phyloP scores from a whole-genome alignment of 1,139 yeast genomes.

The Blastobotrys arbuscula region DNA sequence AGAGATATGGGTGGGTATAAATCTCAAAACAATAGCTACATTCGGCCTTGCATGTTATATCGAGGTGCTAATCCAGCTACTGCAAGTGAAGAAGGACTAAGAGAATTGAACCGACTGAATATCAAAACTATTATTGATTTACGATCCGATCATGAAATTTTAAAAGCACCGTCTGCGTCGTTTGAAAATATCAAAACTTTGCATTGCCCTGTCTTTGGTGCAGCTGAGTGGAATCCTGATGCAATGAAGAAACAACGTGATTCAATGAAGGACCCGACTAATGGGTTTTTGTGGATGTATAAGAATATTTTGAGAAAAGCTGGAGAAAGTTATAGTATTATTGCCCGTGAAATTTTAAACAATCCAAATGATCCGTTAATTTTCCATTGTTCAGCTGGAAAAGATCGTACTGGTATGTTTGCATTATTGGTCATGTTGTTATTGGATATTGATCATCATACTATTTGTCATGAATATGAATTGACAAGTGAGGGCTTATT shows the following conservation, averaged over 20 bases:
- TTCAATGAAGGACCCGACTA: slow-evolving; percentile 54
- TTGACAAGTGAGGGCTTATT: slow-evolving; percentile 60
- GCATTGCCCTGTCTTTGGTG: slow-evolving; percentile 55
- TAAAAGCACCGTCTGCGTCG: slow-evolving; percentile 40
- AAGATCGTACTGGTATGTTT: slow-evolving; percentile 76
- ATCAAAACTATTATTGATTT: slow-evolving; percentile 61
- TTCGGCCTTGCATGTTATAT: slow-evolving; percentile 51
- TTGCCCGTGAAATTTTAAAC: slow-evolving; percentile 42
- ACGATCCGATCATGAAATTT: slow-evolving; percentile 56
- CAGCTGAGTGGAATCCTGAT: slow-evolving; percentile 58
- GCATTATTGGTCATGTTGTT: slow-evolving; percentile 60
- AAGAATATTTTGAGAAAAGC: slow-evolving; percentile 54
- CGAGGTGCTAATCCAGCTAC: slow-evolving; percentile 59
- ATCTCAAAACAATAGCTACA: slow-evolving; percentile 37
- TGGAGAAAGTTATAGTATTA: slow-evolving; percentile 21
- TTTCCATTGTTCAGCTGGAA: slow-evolving; percentile 81
- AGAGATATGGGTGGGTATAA: slow-evolving; percentile 80
- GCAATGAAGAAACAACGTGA: slow-evolving; percentile 55
- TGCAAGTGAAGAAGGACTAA: slow-evolving; percentile 44
- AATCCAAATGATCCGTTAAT: slow-evolving; percentile 47
- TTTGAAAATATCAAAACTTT: slow-evolving; percentile 45
- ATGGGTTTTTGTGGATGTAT: slow-evolving; percentile 59
- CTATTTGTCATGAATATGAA: slow-evolving; percentile 68
- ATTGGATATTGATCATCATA: slow-evolving; percentile 58
- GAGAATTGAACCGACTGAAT: slow-evolving; percentile 35